Evolutionary conservation across 2,329 filamentous ascomycete genomes (phyloP), one percentile per base, ranked within the genome.

Genomic region (Fusarium tupiense): DNA sequence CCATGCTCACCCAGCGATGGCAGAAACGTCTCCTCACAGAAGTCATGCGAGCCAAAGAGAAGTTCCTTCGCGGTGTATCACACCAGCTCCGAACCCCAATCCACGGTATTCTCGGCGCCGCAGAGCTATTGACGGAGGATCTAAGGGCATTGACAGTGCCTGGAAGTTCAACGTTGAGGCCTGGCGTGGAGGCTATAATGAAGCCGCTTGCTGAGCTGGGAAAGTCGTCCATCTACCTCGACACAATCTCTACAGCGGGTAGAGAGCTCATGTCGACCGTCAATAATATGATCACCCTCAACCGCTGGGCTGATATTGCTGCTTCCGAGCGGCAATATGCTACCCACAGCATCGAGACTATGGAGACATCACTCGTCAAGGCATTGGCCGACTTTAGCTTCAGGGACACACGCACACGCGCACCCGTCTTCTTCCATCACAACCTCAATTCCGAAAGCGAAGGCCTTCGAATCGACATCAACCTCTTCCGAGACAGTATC

Each of bases 71-170:
- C 8, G 83, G 85, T 1, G 82, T 87, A 14, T 86, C 84, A 0
- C 85, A 87, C 60, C 84, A 86, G 41, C 81, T 87, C 1, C 81
- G 85, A 43, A 87, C 85, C 1, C 85, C 85, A 0, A 85, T 87
- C 9, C 85, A 87, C 40, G 85, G 85, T 0, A 85, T 87, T 6
- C 79, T 87, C 0, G 81, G 80, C 3, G 80, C 79, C 3, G 76
- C 76, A 3, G 80, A 87, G 22, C 73, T 87, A 0, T 76, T 86
- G 3, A 81, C 80, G 1, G 85, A 86, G 62, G 85, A 86, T 43
- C 64, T 86, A 0, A 80, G 77, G 35, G 71, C 74, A 8, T 63
- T 74, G 6, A 77, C 79, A 5, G 8, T 43, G 20, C 29, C 37
- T 10, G 61, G 56, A 13, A 52, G 16, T 5, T 19, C 58, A 3